Percentiles rank a stretch among this genome's conserved stretches.
These are phyloP conservation scores for Hypoxylon sp. DNA, from an alignment of 2,329 filamentous ascomycete species.

Conservation along the genomic window DNA sequence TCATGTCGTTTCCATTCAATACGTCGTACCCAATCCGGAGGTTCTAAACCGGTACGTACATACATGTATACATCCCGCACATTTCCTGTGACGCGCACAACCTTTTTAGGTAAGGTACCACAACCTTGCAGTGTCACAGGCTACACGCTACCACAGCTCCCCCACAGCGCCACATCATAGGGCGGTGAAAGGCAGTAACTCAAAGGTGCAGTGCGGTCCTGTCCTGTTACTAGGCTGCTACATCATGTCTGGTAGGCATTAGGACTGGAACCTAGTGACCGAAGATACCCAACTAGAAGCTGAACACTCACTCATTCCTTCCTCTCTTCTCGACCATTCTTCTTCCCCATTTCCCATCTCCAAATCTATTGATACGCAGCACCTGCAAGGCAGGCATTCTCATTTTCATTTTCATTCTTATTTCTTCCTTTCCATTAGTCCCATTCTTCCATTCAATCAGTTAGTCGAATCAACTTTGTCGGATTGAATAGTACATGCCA, in stretches of 20 bases:
- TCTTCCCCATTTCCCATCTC: constrained; percentile 35
- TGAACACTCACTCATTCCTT: constrained; percentile 24
- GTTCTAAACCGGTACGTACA: constrained; percentile 7
- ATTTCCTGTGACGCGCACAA: constrained; percentile 31
- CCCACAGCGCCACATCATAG: constrained; percentile 9
- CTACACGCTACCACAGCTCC: constrained; percentile 25
- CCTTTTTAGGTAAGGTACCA: constrained; percentile 28
- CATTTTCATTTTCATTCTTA: constrained; percentile 8
- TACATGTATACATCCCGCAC: constrained; percentile 11
- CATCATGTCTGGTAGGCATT: no score
- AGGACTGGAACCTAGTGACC: constrained; percentile 2
- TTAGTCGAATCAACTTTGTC: constrained; percentile 18
- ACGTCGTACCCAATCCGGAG: constrained; percentile 23
- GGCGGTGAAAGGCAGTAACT: constrained; percentile 26
- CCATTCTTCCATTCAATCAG: constrained; percentile 16
- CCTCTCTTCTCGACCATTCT: constrained; percentile 32
- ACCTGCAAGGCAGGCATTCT: constrained; percentile 43
- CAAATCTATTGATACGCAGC: constrained; percentile 35
- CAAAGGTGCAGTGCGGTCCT: constrained; percentile 5
- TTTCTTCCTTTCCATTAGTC: constrained; percentile 20
- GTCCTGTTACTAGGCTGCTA: no score
- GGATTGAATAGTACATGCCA: constrained; percentile 24
- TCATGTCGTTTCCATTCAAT: neutral
- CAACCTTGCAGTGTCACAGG: constrained; percentile 23
- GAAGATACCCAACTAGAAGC: constrained; percentile 14